Evolutionary conservation across 257 asterid genomes (phyloP), one percentile per base, ranked within the genome.

Genomic region (Penstemon barbatus): DNA sequence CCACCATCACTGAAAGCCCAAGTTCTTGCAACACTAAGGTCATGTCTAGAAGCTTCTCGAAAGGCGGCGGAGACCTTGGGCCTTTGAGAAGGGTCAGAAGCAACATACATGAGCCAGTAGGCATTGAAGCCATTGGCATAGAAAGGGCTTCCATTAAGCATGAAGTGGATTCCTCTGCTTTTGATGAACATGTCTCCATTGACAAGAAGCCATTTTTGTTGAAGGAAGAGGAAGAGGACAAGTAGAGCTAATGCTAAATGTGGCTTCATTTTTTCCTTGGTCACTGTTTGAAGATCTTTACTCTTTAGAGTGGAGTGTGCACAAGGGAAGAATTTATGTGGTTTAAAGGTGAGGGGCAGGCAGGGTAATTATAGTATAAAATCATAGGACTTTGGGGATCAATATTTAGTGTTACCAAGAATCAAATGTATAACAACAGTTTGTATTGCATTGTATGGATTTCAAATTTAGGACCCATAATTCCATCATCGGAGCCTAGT

Each of bases 1-100:
- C 97, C 98, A 18, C 92, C 98, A 70, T 92, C 98, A 68, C 84
- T 89, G 73, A 92, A 92, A 48, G 97, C 98, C 98, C 98, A 92
- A 49, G 98, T 92, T 74, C 98, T 82, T 6, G 95, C 92, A 66
- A 92, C 79, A 10, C 89, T 84, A 65, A 92, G 97, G 77, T 95
- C 97, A 69, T 79, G 89, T 45, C 77, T 69, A 7, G 95, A 64
- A 55, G 98, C 98, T 68, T 89, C 87, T 18, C 83, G 79, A 72
- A 92, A 87, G 25, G 92, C 94, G 33, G 84, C 74, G 4, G 98
- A 80, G 64, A 89, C 91, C 78, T 86, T 83, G 44, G 78, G 79
- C 40, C 92, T 80, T 66, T 77, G 95, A 61, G 87, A 78, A 57
- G 96, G 92, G 77, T 92, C 97, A 39, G 97, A 70, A 56, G 96